phyloP scores from a whole-genome alignment of 1,139 yeast species.

The Debaryomyces sp. region DNA sequence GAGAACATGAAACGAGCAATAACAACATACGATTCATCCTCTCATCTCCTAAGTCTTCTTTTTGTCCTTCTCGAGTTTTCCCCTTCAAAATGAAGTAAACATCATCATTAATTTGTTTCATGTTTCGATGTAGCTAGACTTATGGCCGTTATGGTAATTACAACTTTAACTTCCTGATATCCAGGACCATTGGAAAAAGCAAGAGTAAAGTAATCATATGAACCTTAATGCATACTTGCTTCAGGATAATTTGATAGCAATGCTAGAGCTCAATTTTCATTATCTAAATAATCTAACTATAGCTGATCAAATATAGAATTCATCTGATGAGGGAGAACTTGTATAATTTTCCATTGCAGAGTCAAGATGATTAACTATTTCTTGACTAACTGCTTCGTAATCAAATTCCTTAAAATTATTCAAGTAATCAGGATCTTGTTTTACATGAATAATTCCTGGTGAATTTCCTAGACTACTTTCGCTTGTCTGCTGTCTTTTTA shows the following conservation, averaged over 20 bases:
- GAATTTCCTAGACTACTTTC: not conserved
- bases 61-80: not conserved
- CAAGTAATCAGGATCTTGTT: slow-evolving; percentile 5
- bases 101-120: not conserved
- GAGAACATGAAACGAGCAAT: not conserved
- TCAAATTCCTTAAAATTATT: slow-evolving; percentile 4
- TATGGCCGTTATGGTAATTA: too few relatives aligned
- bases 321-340: slow-evolving; percentile 7
- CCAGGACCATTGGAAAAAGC: not conserved
- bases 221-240: too few relatives aligned
- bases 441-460: not conserved
- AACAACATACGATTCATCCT: not conserved
- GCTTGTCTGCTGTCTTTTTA: not conserved
- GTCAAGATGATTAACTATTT: slow-evolving; percentile 7
- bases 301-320: slow-evolving; percentile 2
- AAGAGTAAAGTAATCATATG: too few relatives aligned
- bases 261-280: not conserved
- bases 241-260: too few relatives aligned
- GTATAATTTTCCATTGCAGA: slow-evolving; percentile 6
- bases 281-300: not conserved
- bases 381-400: slow-evolving; percentile 9
- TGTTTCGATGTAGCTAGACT: not conserved
- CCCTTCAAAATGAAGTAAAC: not conserved
- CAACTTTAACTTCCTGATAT: too few relatives aligned
- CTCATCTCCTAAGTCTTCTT: not conserved